These are phyloP conservation scores for Fallopia convolvulus DNA, from an alignment of 148 eudicot species.

Conservation along the genomic window DNA sequence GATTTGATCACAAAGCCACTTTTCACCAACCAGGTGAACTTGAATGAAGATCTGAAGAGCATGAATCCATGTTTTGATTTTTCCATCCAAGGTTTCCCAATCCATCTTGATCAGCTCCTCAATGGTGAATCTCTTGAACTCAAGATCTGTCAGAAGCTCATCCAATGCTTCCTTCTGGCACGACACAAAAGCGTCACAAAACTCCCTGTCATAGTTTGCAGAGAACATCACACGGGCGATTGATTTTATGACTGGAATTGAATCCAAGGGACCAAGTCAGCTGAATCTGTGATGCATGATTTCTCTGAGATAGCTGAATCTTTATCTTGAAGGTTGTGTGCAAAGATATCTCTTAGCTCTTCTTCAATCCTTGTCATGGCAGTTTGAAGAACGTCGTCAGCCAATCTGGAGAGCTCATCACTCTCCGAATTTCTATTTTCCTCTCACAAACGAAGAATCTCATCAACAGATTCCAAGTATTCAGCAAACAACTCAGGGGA, in stretches of 20 bases:
- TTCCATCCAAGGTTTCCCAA: constrained; percentile 57
- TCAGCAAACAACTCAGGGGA: constrained; percentile 51
- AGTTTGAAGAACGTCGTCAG: constrained; percentile 60
- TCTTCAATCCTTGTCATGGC: constrained; percentile 78
- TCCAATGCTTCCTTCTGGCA: constrained; percentile 63
- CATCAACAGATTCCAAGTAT: constrained; percentile 52
- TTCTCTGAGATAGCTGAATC: constrained; percentile 14
- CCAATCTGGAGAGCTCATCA: constrained; percentile 31
- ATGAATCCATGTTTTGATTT: constrained; percentile 67
- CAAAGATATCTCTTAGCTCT: constrained; percentile 60
- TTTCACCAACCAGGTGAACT: constrained; percentile 67
- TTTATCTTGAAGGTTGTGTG: constrained; percentile 59
- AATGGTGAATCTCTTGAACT: constrained; percentile 60
- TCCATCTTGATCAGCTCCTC: constrained; percentile 85
- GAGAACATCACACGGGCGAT: constrained; percentile 65
- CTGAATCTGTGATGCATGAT: constrained; percentile 18
- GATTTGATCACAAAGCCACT: constrained; percentile 54
- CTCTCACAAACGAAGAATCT: constrained; percentile 39
- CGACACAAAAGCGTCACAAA: constrained; percentile 54
- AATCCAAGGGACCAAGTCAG: constrained; percentile 53
- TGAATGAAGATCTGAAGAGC: constrained; percentile 59
- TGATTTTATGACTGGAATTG: constrained; percentile 52
- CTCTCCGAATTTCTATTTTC: constrained; percentile 33
- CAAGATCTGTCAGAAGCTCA: constrained; percentile 55
- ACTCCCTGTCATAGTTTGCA: constrained; percentile 54